These are phyloP conservation scores for Geopyxis carbonaria DNA, from an alignment of 495 filamentous ascomycete genomes.

Conservation along the genomic window DNA sequence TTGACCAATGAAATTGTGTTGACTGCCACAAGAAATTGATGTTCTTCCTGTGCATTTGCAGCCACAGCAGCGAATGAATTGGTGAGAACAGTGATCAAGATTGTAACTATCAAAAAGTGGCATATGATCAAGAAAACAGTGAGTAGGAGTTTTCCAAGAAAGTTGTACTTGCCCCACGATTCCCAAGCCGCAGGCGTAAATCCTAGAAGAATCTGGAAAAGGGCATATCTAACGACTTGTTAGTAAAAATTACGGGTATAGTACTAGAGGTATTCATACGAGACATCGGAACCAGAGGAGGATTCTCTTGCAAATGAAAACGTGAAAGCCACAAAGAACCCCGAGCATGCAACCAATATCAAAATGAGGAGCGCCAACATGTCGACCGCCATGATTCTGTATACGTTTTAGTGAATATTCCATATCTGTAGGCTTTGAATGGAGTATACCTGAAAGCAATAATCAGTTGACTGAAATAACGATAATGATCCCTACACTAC, in stretches of 20 bases:
- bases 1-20: constrained; percentile 95
- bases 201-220: constrained; percentile 83
- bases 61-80: constrained; percentile 91
- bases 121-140: constrained; percentile 77
- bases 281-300: constrained; percentile 47
- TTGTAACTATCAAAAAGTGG: constrained; percentile 87
- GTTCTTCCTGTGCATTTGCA: constrained; percentile 61
- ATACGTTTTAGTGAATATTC: neutral
- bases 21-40: constrained; percentile 65
- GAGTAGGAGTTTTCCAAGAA: constrained; percentile 53
- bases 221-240: constrained; percentile 22
- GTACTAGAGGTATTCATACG: constrained; percentile 36
- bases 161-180: constrained; percentile 60
- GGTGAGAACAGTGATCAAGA: constrained; percentile 78
- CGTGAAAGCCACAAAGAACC: constrained; percentile 87
- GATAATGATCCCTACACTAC: constrained; percentile 51
- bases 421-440: constrained; percentile 24
- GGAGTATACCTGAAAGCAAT: constrained; percentile 46
- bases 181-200: constrained; percentile 43
- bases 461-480: constrained; percentile 83
- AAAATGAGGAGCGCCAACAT: constrained; percentile 66
- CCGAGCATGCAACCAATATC: constrained; percentile 70
- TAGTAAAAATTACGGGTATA: neutral
- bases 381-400: constrained; percentile 66
- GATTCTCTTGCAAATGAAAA: constrained; percentile 52